Evolutionary conservation across 805 yeast genomes (phyloP).

Genomic region (Kodamaea sagamina): DNA sequence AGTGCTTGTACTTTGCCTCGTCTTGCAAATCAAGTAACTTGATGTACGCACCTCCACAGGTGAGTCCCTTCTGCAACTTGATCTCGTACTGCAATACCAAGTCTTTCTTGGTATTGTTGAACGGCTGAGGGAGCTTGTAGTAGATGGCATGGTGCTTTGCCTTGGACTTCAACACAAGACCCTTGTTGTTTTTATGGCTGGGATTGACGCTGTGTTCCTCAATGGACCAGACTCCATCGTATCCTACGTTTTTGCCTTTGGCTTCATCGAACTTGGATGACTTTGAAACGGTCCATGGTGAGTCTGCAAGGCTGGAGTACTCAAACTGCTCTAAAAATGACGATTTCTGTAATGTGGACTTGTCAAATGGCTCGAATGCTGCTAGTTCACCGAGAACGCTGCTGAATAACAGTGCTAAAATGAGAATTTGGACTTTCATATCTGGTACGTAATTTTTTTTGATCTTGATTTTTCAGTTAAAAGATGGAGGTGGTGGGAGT

Average conservation of each 20-base stretch:
- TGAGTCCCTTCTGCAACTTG: conserved; percentile 73
- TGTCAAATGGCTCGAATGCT: conserved; percentile 5
- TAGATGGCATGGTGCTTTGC: conserved; percentile 86
- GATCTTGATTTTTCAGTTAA: background rate
- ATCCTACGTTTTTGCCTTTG: conserved; percentile 49
- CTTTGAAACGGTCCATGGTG: conserved; percentile 54
- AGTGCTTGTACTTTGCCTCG: conserved; percentile 42
- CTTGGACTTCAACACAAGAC: conserved; percentile 71
- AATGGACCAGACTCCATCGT: conserved; percentile 74
- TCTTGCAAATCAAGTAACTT: conserved; percentile 58
- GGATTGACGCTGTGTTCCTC: conserved; percentile 57
- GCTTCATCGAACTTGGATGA: conserved; percentile 37
- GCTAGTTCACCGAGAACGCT: background rate
- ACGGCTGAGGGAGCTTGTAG: conserved; percentile 54
- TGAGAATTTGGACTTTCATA: conserved; percentile 5
- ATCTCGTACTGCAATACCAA: conserved; percentile 89
- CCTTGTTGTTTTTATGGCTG: conserved; percentile 67
- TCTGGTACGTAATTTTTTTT: background rate
- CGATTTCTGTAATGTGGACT: conserved; percentile 23
- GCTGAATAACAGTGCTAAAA: conserved; percentile 3
- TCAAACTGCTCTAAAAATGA: conserved; percentile 69
- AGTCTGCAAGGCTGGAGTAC: conserved; percentile 22
- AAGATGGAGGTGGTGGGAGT: background rate
- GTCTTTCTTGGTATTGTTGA: conserved; percentile 62
- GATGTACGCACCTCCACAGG: conserved; percentile 89